phyloP scores from a whole-genome alignment of 495 filamentous ascomycete genomes.

The Beverwykella pulmonaria region DNA sequence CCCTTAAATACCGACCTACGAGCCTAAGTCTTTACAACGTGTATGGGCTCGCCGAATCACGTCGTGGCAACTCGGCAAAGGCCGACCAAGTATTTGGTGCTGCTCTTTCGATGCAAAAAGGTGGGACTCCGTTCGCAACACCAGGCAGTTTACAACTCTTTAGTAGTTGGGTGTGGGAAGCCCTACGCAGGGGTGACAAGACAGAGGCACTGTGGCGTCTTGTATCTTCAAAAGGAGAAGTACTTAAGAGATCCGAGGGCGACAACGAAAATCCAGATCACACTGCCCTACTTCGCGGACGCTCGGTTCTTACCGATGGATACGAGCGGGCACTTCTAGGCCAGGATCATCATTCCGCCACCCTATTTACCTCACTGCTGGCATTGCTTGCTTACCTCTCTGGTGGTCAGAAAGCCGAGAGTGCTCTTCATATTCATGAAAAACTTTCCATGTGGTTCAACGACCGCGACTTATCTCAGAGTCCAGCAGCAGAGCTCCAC shows the following conservation, averaged over 20 bases:
- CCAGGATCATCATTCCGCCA: conserved; percentile 55
- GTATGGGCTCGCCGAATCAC: conserved; percentile 73
- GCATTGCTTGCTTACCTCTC: conserved; percentile 68
- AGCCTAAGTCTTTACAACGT: conserved; percentile 74
- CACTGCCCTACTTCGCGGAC: conserved; percentile 30
- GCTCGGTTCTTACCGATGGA: conserved; percentile 7
- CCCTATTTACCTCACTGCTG: conserved; percentile 61
- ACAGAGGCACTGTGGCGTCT: conserved; percentile 54
- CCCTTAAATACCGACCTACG: conserved; percentile 68
- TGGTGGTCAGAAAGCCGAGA: conserved; percentile 40
- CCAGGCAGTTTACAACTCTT: conserved; percentile 61
- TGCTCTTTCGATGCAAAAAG: conserved; percentile 60
- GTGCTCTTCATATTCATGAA: conserved; percentile 46
- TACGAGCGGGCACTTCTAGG: conserved; percentile 48
- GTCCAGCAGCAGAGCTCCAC: conserved; percentile 39
- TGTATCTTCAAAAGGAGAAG: conserved; percentile 47
- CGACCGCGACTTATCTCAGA: conserved; percentile 21
- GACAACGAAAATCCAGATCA: conserved; percentile 20
- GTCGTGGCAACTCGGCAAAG: conserved; percentile 55
- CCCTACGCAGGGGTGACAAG: conserved; percentile 55
- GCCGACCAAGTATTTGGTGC: conserved; percentile 68
- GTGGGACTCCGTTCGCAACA: conserved; percentile 46
- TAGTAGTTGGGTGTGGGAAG: conserved; percentile 73
- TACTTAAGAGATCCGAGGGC: background rate
- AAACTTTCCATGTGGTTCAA: conserved; percentile 45